Evolutionary conservation across 2,329 filamentous ascomycete genomes (phyloP), one percentile per base, ranked within the genome.

Genomic region (Epichloe sp.): DNA sequence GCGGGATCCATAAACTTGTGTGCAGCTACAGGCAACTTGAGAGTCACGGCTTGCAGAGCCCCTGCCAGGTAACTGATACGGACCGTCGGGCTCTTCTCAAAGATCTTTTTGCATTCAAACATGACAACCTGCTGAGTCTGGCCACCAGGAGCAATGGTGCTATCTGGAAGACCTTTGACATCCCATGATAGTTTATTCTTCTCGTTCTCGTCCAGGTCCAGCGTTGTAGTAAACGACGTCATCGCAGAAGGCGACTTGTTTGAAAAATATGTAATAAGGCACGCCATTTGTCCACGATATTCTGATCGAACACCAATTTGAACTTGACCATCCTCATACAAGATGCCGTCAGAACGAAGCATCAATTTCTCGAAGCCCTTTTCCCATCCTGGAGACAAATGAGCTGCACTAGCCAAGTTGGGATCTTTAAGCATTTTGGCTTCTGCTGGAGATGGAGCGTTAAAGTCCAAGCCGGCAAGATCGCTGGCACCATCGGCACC

Each of bases 1-100:
- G 93, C 90, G 0, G 87, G 81, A 56, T 96, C 90, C 89, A 97
- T 96, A 63, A 95, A 98, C 65, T 96, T 95, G 69, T 97, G 91
- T 50, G 91, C 79, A 0, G 87, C 74, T 4, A 98, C 79, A 0
- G 93, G 93, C 4, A 98, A 76, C 66, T 94, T 91, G 41, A 98
- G 73, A 0, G 93, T 98, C 40, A 97, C 74, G 1, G 88, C 91
- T 67, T 98, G 93, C 52, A 98, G 72, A 2, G 93, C 88, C 55
- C 93, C 94, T 0, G 93, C 91, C 44, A 98, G 78, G 66, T 97
- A 98, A 49, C 88, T 94, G 62, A 98, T 85, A 52, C 93, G 83
- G 47, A 98, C 89, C 0, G 93, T 98, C 0, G 94, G 93, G 17
- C 86, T 79, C 60, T 89, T 85, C 2, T 79, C 76, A 64, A 97